Percentiles rank a stretch among this genome's conserved stretches.
phyloP scores from a whole-genome alignment of 75 land plant genomes.

The Azolla pinnata region DNA sequence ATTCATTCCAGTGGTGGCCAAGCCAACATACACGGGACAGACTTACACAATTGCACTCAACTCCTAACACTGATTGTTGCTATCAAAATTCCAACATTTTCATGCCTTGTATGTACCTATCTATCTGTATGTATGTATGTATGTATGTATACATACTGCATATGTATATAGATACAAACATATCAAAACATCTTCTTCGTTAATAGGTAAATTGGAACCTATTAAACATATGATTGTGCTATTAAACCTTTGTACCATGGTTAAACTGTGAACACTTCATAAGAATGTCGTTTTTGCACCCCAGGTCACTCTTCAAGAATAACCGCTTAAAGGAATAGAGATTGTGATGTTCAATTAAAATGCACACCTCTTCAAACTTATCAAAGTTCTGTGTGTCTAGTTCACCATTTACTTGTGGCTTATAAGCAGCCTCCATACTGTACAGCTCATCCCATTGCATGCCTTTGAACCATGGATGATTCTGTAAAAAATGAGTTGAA shows the following conservation, averaged over 20 bases:
- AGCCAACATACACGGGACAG: too few species aligned
- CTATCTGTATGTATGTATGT: too few species aligned
- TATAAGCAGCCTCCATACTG: slow-evolving; percentile 78
- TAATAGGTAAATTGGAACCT: not conserved
- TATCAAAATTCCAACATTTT: too few species aligned
- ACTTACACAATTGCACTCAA: too few species aligned
- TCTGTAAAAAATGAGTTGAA: slow-evolving; percentile 19
- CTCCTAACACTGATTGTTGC: too few species aligned
- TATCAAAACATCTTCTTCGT: not conserved
- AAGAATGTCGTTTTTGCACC: not conserved
- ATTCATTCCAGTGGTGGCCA: too few species aligned
- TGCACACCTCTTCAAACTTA: slow-evolving; percentile 68
- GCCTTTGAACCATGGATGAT: slow-evolving; percentile 78
- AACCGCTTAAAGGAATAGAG: not conserved
- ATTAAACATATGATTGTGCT: not conserved
- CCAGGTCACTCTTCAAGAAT: too few species aligned
- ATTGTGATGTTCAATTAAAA: not conserved
- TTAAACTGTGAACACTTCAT: not conserved
- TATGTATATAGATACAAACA: not conserved
- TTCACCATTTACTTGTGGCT: slow-evolving; percentile 76
- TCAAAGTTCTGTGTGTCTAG: slow-evolving; percentile 80
- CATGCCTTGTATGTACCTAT: too few species aligned
- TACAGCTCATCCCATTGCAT: slow-evolving; percentile 71
- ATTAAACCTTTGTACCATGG: not conserved
- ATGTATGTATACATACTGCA: too few species aligned